Evolutionary conservation across 139 green algal species (phyloP).

Genomic region (Gonium pectorale): DNA sequence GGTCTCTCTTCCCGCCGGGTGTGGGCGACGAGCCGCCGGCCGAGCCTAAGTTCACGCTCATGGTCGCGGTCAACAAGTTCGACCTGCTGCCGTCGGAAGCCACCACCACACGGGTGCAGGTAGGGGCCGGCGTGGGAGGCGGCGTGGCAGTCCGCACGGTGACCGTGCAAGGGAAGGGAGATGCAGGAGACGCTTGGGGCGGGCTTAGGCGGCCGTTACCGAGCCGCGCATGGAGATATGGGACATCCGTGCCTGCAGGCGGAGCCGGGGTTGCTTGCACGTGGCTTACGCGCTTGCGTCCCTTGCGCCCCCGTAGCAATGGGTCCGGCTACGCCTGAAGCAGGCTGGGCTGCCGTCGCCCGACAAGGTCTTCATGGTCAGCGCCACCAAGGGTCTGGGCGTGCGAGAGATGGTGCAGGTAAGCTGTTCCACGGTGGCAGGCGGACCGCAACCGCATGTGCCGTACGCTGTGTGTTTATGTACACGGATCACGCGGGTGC

Average conservation of each 20-base stretch:
- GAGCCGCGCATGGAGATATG: no score
- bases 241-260: no score
- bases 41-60: slow-evolving; percentile 67
- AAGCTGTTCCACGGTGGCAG: neutral
- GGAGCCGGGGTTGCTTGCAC: no score
- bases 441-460: no score
- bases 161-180: no score
- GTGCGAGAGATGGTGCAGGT: slow-evolving; percentile 60
- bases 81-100: slow-evolving; percentile 87
- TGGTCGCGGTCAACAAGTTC: slow-evolving; percentile 95
- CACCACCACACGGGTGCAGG: slow-evolving; percentile 60
- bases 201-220: no score
- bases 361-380: slow-evolving; percentile 67
- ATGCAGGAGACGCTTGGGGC: no score
- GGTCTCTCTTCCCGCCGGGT: slow-evolving; percentile 15
- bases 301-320: slow-evolving; percentile 58
- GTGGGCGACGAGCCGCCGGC: neutral
- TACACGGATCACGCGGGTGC: no score
- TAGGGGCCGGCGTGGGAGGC: slow-evolving; percentile 31
- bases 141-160: no score
- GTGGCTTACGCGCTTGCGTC: neutral
- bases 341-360: slow-evolving; percentile 67
- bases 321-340: slow-evolving; percentile 69
- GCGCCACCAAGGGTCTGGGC: slow-evolving; percentile 52
- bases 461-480: no score